A percentile compares a stretch with the other conserved stretches of the same genome.
phyloP scores from a whole-genome alignment of 345 rosid genomes.

The Passiflora organensis region DNA sequence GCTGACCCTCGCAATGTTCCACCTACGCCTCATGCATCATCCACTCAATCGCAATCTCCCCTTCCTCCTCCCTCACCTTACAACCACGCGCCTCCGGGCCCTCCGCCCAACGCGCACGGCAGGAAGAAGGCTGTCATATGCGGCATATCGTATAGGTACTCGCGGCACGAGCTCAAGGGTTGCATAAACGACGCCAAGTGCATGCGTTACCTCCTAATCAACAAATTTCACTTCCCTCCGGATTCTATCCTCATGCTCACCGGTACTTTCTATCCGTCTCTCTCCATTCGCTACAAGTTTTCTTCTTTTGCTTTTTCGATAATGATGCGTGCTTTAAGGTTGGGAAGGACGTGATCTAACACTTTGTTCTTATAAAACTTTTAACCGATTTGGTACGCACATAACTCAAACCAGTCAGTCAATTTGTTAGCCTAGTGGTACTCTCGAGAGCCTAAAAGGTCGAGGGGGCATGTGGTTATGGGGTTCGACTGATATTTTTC shows the following conservation, averaged over 20 bases:
- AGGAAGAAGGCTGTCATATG: constrained; percentile 77
- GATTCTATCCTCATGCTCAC: constrained; percentile 84
- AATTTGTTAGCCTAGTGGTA: too few species aligned
- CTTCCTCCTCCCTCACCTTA: constrained; percentile 32
- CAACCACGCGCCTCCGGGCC: constrained; percentile 49
- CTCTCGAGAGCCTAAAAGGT: too few species aligned
- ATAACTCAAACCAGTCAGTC: too few species aligned
- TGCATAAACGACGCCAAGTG: constrained; percentile 92
- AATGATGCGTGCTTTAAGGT: too few species aligned
- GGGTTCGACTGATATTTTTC: background rate
- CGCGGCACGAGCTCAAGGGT: constrained; percentile 82
- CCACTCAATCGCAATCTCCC: background rate
- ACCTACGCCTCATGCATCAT: constrained; percentile 21
- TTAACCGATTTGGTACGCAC: too few species aligned
- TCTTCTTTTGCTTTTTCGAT: too few species aligned
- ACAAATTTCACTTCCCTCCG: constrained; percentile 60
- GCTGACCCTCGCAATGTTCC: constrained; percentile 63
- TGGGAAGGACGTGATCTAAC: too few species aligned
- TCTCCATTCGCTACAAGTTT: background rate
- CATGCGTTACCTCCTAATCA: constrained; percentile 74
- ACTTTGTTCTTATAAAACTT: too few species aligned
- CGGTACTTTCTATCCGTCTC: constrained; percentile 27
- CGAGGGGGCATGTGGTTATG: too few species aligned
- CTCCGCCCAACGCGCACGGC: constrained; percentile 57
- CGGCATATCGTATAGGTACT: constrained; percentile 71